Evolutionary conservation across 768 basidiomycete species (phyloP), one percentile per base, ranked within the genome.

Genomic region (Xerocomellus dryophilus): DNA sequence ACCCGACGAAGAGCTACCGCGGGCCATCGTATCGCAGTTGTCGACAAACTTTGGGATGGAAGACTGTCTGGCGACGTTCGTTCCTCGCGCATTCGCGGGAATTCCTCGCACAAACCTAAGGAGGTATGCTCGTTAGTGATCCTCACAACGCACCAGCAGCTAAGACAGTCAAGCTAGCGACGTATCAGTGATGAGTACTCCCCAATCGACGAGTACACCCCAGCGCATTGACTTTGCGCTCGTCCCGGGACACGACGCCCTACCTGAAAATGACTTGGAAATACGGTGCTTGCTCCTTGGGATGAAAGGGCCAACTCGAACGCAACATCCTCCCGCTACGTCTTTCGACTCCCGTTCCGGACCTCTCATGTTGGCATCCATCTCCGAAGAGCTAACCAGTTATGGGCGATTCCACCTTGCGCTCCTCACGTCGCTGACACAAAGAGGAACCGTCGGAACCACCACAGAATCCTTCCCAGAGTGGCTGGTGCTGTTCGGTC

Each of bases 401-500:
- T 47, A 48, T 15, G 59, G 38, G 6, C 52, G 38, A 20, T 15
- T 20, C 38, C 53, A 66, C 43, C 60, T 62, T 21, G 32, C 53
- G 21, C 45, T n/a, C 40, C 60, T 68, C 39, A 32, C 50, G 5
- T 44, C 46, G 38, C 39, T 47, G 42, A 49, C 55, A n/a, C 44
- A 48, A 6, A 34, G 32, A 42, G 38, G 9, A 7, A 4, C 31
- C 7, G 17, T 21, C 41, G 41, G 23, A 21, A 4, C 39, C 14
- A 36, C 23, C 38, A 25, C 43, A 1, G 29, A 31, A 40, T 18
- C 51, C 41, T 58, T 63, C 46, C 66, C 66, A 14, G 65, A 69
- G 42, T 65, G 66, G 67, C 40, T 68, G 23, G 47, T 67, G 0
- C 43, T 65, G 10, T 67, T 69, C 31, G 63, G 63, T 15, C 58